Base-by-base conservation (phyloP, 768 basidiomycete species). In the Mycena olivaceomarginata region DNA sequence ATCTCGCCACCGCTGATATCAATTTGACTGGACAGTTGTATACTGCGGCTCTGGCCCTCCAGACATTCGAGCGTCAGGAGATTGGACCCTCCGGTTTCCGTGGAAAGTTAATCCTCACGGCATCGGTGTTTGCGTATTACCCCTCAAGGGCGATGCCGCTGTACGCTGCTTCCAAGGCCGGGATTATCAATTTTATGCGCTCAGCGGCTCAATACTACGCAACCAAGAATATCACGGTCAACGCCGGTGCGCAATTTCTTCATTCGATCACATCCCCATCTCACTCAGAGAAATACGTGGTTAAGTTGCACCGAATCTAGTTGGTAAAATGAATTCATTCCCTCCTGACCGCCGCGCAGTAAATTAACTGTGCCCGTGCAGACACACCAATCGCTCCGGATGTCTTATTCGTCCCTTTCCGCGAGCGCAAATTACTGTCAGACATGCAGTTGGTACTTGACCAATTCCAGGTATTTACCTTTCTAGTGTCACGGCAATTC, bases 101-200 rank as follows among this genome's bases (percentile, higher is more conserved):
- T 15, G 80, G 80, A 11, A 81, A 79, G 39, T 60, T 81, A 31
- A 75, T 81, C 18, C 46, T 81, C 41, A 81, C 80, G 1, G 71
- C 80, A 2, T 79, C 78, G n/a, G 78, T 79, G n/a, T 81, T 79
- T 43, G 80, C 64, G 1, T 78, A 72, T 60, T 79, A 70, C 12
- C 78, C 80, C 2, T 76, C 70, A 22, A 68, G 68, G 18, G 77
- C 75, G n/a, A 76, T 79, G 78, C 78, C 78, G 12, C 69, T 81
- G 45, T 81, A 81, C 59, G 76, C 80, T 41, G 69, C 80, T 43
- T 77, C 80, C 65, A 81, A 81, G 65, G 78, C 78, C 1, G 80
- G 64, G 20, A 71, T 81, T 13, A 56, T 81, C n/a, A 70, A 81
- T 66, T 81, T 79, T 31, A 78, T 77, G 71, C 78, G 78, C 37